Percentiles rank a stretch among this genome's conserved stretches.
Conservation (phyloP, 257 asterid species). For the Rehmannia glutinosa region DNA sequence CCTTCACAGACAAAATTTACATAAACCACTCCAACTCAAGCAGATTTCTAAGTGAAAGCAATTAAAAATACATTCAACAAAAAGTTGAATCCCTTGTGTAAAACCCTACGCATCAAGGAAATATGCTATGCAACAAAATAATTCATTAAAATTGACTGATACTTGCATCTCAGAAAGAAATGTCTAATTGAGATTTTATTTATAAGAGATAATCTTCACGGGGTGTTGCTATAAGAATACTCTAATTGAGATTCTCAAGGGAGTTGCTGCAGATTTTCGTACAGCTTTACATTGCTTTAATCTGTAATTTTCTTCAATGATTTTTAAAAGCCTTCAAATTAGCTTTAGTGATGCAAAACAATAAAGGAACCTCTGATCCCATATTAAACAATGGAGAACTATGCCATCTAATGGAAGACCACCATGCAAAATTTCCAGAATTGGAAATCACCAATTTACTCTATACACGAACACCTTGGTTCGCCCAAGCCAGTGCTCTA, state of each 20-base stretch:
- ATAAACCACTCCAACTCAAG: background rate
- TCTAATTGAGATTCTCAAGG: no score
- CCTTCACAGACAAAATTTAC: background rate
- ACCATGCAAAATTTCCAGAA: background rate
- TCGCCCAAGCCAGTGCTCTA: background rate
- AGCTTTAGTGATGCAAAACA: background rate
- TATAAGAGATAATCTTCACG: background rate
- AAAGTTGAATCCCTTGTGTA: background rate
- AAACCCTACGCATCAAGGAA: background rate
- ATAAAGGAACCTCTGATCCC: background rate
- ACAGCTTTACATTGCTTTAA: background rate
- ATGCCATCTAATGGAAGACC: background rate
- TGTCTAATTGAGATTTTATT: background rate
- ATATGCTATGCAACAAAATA: background rate
- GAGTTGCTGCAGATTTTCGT: background rate
- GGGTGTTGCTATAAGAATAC: no score
- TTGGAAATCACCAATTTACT: background rate
- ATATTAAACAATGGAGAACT: background rate
- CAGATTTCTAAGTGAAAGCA: conserved; percentile 6
- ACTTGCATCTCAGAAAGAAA: background rate
- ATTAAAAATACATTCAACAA: background rate
- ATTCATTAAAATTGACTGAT: background rate
- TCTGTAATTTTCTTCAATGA: background rate
- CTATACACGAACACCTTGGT: background rate
- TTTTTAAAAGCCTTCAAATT: background rate